Evolutionary conservation across 257 asterid species (phyloP), one percentile per base, ranked within the genome.

Genomic region (Lycium ferocissimum): DNA sequence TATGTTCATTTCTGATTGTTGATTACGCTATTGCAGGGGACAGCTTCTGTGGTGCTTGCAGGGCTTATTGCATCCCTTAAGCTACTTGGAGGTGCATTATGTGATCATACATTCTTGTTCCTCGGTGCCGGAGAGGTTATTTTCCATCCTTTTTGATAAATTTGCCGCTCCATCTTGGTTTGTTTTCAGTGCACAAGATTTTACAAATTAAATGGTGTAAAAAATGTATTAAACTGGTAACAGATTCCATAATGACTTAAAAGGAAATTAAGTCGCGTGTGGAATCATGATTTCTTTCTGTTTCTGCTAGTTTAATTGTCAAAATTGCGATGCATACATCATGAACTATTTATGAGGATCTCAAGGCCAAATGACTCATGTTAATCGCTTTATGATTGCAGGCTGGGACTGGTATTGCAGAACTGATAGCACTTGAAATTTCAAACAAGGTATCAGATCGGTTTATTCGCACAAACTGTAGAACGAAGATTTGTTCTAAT

Each of bases 401-500:
- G 99, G 99, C 99, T 86, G 99, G 99, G 83, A 96, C 98, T 54
- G 98, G 99, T 82, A 96, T 96, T 81, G 99, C 99, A 22, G 98
- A 96, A 89, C 97, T 97, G 72, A 94, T 97, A 85, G 99, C 99
- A 83, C 98, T 94, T 86, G 99, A 97, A 89, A 94, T 95, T 80
- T 95, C 98, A 37, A 95, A 94, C 85, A 92, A 92, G 98, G 99
- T 95, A 67, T 26, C 45, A 51, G 14, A 76, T 51, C 49, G 22
- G 8, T 53, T 76, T 13, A 51, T 26, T 76, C n/a, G 2, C 26
- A 14, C 62, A 22, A 53, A 76, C 81, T 76, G 26, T 76, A 76
- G 47, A 7, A 51, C 0, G 3, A 51, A 76, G 9, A 47, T 76
- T 51, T 76, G 15, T 26, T 51, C 1, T 49, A 7, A 53, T 76